These are phyloP conservation scores for Colletotrichum cordylinicola DNA, from an alignment of 2,329 filamentous ascomycete genomes.

Conservation along the genomic window DNA sequence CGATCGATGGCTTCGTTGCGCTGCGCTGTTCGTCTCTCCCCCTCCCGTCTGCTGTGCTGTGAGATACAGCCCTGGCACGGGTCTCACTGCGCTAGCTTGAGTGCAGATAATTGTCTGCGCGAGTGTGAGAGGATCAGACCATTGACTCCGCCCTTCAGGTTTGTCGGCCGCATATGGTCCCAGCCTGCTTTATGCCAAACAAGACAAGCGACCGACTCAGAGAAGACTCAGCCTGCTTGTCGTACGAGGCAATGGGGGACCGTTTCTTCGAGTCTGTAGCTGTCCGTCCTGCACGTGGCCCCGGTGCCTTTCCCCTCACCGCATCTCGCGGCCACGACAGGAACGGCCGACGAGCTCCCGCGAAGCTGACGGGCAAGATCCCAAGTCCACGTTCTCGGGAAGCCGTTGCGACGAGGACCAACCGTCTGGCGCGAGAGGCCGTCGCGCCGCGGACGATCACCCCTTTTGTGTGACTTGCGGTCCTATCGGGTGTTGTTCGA, in stretches of 20 bases:
- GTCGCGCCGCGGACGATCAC: neutral
- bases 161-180: slow-evolving; percentile 14
- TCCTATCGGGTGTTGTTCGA: slow-evolving; percentile 15
- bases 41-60: neutral
- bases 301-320: neutral
- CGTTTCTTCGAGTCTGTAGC: neutral
- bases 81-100: slow-evolving; percentile 8
- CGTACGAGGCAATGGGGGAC: neutral
- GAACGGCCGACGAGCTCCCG: neutral
- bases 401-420: neutral
- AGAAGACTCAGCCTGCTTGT: neutral
- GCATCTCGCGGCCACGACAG: neutral
- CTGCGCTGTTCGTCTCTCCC: neutral
- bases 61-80: neutral
- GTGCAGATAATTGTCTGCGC: slow-evolving; percentile 1
- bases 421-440: neutral
- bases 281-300: neutral
- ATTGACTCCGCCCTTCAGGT: slow-evolving; percentile 11
- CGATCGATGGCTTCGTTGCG: neutral
- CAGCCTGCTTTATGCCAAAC: slow-evolving; percentile 4
- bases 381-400: slow-evolving; percentile 24
- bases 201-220: neutral
- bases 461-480: neutral
- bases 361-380: neutral
- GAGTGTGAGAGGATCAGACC: slow-evolving; percentile 16